phyloP scores from a whole-genome alignment of 441 rosid genomes.

The Gossypium schwendimanii region DNA sequence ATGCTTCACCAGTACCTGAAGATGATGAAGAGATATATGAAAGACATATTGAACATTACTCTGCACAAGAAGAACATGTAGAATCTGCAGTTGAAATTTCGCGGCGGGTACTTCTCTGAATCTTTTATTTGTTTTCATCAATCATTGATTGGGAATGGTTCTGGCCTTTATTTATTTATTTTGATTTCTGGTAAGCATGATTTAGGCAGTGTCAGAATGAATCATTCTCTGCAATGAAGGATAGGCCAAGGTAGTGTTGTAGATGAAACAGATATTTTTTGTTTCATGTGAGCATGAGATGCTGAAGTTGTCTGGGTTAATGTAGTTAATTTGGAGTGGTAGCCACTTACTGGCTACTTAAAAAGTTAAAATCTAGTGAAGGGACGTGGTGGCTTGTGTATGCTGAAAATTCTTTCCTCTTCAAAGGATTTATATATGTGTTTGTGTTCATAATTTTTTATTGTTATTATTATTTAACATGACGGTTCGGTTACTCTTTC shows the following conservation, averaged over 20 bases:
- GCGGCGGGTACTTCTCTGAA: constrained; percentile 57
- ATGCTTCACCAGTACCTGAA: constrained; percentile 86
- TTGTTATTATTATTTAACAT: background rate
- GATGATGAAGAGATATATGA: constrained; percentile 80
- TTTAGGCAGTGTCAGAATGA: background rate
- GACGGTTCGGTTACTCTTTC: background rate
- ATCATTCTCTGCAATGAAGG: background rate
- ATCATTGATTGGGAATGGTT: background rate
- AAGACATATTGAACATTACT: constrained; percentile 42
- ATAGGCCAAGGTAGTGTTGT: background rate
- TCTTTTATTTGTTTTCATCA: background rate
- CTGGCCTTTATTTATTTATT: background rate
- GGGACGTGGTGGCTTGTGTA: background rate
- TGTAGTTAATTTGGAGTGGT: background rate
- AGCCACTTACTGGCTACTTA: background rate
- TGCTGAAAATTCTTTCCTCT: background rate
- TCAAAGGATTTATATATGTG: background rate
- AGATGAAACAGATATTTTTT: background rate
- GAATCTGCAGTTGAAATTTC: constrained; percentile 76
- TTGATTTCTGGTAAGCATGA: background rate
- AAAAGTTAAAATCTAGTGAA: background rate
- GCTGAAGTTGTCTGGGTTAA: background rate
- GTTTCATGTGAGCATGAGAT: background rate
- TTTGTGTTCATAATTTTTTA: background rate
- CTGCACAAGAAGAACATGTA: constrained; percentile 41